Base-by-base conservation (phyloP, 192 early-diverging fungal genomes). In the Podila verticillata region DNA sequence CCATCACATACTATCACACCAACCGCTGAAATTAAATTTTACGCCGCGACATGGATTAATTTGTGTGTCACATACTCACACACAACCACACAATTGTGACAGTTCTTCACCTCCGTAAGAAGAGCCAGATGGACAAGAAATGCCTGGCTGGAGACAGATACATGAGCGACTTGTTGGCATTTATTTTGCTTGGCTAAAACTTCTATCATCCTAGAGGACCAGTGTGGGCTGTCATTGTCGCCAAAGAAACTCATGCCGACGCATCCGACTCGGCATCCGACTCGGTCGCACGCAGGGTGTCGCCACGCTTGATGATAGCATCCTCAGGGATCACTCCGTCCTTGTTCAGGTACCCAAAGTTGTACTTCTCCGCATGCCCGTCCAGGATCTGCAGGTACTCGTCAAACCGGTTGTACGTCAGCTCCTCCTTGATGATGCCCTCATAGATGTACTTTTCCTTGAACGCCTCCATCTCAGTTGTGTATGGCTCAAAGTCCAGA, bases 391-490 rank as follows among this genome's bases (percentile, higher is more conserved):
- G 73, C 4, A 91, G 61, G 86, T 91, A 95, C 28, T 88, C 82
- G 48, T 87, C 84, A 70, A 91, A 95, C 10, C 91, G 88, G 26
- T 74, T 71, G 13, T 92, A 90, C 5, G 75, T 70, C 57, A 87
- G 57, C 86, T 99, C 98, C 17, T 92, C 92, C 51, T 90, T 82
- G 58, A 91, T 86, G 28, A 98, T 94, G 20, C 88, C 86, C 24
- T 87, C 83, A 84, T 97, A 96, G 70, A 99, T 97, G 74, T 86
- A 95, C 82, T 94, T 85, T 71, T 95, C 85, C 85, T 96, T 97
- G 73, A 99, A 99, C 35, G 82, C 83, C 10, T 93, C 89, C 65
- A 99, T 97, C 63, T 88, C 83, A 13, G 88, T 85, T 83, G 91
- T 44, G 66, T 89, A 91, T 8, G 74, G 79, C 54, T 86, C 87